These are phyloP conservation scores for Colletotrichum chrysophilum DNA, from an alignment of 2,329 filamentous ascomycete species.

Conservation along the genomic window DNA sequence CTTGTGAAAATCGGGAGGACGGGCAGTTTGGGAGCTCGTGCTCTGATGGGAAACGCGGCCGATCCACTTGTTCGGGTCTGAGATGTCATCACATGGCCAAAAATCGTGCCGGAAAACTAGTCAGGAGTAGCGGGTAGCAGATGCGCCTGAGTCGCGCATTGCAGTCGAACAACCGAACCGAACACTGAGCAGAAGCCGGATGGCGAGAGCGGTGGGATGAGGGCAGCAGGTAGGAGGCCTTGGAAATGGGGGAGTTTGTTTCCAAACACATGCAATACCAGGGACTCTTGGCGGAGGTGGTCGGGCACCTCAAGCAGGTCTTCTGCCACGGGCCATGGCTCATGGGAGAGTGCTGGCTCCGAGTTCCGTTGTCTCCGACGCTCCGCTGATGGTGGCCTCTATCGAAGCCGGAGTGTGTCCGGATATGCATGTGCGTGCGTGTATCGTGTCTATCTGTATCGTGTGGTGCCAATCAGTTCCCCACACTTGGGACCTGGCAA, in stretches of 20 bases:
- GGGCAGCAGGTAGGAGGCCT: not conserved
- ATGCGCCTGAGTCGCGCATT: conserved; percentile 7
- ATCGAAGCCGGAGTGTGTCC: not conserved
- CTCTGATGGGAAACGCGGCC: conserved; percentile 1
- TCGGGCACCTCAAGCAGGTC: not conserved
- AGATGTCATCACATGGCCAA: conserved; percentile 19
- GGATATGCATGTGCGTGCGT: not conserved
- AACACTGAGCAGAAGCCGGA: not conserved
- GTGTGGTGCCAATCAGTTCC: not conserved
- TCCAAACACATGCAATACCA: not conserved
- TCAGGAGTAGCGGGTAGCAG: conserved; percentile 9
- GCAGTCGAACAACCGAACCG: not conserved
- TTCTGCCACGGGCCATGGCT: not conserved
- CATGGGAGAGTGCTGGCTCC: not conserved
- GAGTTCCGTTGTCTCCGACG: not conserved
- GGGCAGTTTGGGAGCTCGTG: not conserved
- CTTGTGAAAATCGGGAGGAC: not conserved
- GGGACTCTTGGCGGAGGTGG: not conserved
- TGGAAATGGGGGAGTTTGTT: not conserved
- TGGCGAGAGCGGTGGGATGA: not conserved
- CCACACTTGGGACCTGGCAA: not conserved
- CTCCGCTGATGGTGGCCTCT: not conserved
- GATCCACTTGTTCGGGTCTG: conserved; percentile 20
- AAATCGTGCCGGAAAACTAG: conserved; percentile 10
- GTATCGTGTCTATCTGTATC: not conserved